Base-by-base conservation (phyloP, 306 rosid species). In the Lathyrus oleraceus region DNA sequence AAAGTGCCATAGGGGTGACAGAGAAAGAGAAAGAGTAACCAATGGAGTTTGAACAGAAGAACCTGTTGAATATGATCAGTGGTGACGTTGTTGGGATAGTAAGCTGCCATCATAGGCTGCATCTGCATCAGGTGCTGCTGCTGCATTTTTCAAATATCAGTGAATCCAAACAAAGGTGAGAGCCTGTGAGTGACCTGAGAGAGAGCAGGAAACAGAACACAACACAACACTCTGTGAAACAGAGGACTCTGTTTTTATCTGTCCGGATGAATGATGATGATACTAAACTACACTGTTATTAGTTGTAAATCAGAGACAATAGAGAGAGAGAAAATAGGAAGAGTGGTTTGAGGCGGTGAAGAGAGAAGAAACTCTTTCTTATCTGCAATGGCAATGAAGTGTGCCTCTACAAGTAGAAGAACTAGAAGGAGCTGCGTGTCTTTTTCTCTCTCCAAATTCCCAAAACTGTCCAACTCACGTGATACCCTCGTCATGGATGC, bases 111-210 rank as follows among this genome's bases (percentile, higher is more conserved):
- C 87, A 91, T 91, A 85, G 99, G 99, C 92, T 91, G 99, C 99
- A 91, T 95, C 96, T 91, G 99, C 93, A 89, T 86, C 99, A 95
- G 92, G 91, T 95, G 97, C 95, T 95, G 99, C 76, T 95, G 99
- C 97, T 10, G 9, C 2, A 7, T 52, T 17, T 16, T 3, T 48
- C n/a, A 48, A 49, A 53, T 53, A 53, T 48, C 10, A 35, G 9
- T 7, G 2, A 53, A 53, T 53, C 32, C 60, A 53, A 53, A 53
- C 60, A 53, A 53, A 11, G 60, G 30, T 10, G 27, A 8, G 14
- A 8, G 14, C 19, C 51, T 45, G 51, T 45, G 44, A 8, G 44
- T 9, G 27, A 1, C 5, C 58, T 17, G 58, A 51, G 21, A 60
- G 70, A 78, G n/a, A n/a, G 66, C 51, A 45, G 19, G 52, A 47